These are phyloP conservation scores for Rhizophagus prolifer DNA, from an alignment of 192 early-diverging fungal species.

Conservation along the genomic window DNA sequence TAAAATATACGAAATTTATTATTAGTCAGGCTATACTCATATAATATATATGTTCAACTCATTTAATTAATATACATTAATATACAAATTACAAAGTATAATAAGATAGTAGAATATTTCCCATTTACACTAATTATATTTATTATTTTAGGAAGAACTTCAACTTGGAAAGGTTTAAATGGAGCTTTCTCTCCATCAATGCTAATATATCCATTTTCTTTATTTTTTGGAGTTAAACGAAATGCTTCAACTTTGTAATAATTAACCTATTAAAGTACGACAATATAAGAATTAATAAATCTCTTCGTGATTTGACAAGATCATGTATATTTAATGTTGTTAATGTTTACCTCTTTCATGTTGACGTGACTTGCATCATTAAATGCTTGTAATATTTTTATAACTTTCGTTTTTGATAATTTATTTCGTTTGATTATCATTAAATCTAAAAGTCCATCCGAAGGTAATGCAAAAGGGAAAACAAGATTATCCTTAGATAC, in stretches of 20 bases:
- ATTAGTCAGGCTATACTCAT: too few relatives aligned
- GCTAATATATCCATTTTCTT: slow-evolving; percentile 43
- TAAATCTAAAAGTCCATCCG: slow-evolving; percentile 54
- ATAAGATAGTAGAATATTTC: slow-evolving; percentile 21
- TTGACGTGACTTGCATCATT: slow-evolving; percentile 51
- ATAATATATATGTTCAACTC: too few relatives aligned
- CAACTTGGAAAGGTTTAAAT: slow-evolving; percentile 54
- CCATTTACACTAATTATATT: slow-evolving; percentile 47
- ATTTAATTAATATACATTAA: too few relatives aligned
- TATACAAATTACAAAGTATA: too few relatives aligned
- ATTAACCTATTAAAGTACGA: slow-evolving; percentile 36
- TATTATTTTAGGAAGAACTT: slow-evolving; percentile 49
- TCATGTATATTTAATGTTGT: background rate
- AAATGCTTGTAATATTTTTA: slow-evolving; percentile 41
- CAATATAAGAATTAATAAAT: background rate
- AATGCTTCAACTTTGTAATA: slow-evolving; percentile 61
- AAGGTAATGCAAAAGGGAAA: slow-evolving; percentile 53
- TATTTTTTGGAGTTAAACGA: slow-evolving; percentile 45
- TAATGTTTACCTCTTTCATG: slow-evolving; percentile 40
- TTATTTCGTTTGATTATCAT: slow-evolving; percentile 40
- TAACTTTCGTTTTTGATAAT: slow-evolving; percentile 32
- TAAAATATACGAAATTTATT: too few relatives aligned
- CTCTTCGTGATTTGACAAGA: too few relatives aligned
- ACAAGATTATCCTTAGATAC: slow-evolving; percentile 42
- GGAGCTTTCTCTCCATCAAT: slow-evolving; percentile 60